phyloP scores from a whole-genome alignment of 768 basidiomycete genomes.

The Tricholoma hemisulphureum region DNA sequence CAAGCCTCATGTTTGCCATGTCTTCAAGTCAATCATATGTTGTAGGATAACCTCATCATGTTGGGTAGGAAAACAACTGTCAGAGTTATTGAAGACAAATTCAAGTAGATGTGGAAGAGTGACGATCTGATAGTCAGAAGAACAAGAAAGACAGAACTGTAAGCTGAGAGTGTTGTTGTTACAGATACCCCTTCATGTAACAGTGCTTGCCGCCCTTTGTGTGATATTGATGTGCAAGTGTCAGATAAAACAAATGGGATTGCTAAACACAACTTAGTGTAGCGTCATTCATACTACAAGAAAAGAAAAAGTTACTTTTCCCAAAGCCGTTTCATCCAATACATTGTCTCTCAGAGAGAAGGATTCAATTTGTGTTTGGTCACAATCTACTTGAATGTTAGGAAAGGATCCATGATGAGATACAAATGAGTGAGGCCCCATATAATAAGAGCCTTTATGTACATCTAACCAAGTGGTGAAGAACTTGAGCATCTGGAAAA shows the following conservation, averaged over 20 bases:
- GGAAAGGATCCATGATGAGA: not conserved
- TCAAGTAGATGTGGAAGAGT: constrained; percentile 58
- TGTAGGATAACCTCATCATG: constrained; percentile 85
- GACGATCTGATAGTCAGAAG: not conserved
- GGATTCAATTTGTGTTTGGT: constrained; percentile 90
- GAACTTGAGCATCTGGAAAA: too few relatives aligned
- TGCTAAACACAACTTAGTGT: constrained; percentile 41
- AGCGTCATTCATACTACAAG: not conserved
- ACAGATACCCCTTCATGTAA: constrained; percentile 91
- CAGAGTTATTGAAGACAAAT: constrained; percentile 93
- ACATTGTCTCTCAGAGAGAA: constrained; percentile 95
- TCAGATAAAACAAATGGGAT: constrained; percentile 98
- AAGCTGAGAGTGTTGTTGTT: constrained; percentile 88
- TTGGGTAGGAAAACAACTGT: constrained; percentile 91
- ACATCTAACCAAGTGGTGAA: too few relatives aligned
- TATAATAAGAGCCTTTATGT: constrained; percentile 86
- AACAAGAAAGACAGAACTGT: constrained; percentile 47
- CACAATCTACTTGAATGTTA: constrained; percentile 54
- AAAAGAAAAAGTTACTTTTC: constrained; percentile 89
- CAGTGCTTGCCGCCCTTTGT: constrained; percentile 90
- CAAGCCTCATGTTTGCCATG: too few relatives aligned
- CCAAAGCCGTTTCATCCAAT: constrained; percentile 95
- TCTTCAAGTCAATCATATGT: constrained; percentile 95
- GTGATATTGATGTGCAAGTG: constrained; percentile 92
- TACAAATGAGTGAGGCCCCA: constrained; percentile 81